Base-by-base conservation (phyloP, 176 grass and related monocot genomes). In the Aegilops bicornis region DNA sequence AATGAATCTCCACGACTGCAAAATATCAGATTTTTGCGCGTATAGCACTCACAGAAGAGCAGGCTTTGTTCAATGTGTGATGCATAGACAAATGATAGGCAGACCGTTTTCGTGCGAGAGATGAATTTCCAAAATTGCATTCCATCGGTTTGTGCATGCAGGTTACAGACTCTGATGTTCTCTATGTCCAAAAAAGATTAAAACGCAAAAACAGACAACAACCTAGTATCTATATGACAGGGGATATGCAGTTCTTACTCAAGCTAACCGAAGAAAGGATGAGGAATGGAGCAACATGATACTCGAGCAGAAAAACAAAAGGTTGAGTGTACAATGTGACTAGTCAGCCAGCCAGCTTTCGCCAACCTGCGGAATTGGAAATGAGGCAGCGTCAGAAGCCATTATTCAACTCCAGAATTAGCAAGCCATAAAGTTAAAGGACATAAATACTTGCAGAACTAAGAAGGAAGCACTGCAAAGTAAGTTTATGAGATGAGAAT, bases 321-420 rank as follows among this genome's bases (percentile, higher is more conserved):
- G 45, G 15, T 19, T 45, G 69, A 58, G 54, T 42, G 77, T 59
- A 77, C 73, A 65, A 33, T 33, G 79, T 79, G 45, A 86, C 25
- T 30, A 82, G 82, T 92, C 84, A 90, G 86, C 47, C 63, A 86
- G 62, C 83, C 31, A 88, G 35, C 42, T 40, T 71, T 86, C 80
- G 80, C 93, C 90, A 88, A 88, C 93, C 90, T 92, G 76, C 24
- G 5, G 27, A 88, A 88, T 84, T 76, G 23, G 56, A 65, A 11
- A 11, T 62, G 35, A 45, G 8, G 22, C 31, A 87, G 25, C 15
- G 50, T 81, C 29, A 80, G 31, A 75, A 47, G 40, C 32, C 7
- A 61, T 5, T 19, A 31, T 83, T 37, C 14, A 82, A 77, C 50
- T 43, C 4, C 36, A 61, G 20, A 33, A 39, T 24, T 6, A 83